Base-by-base conservation (phyloP, 129 eudicot genomes). In the Scalesia atractyloides region DNA sequence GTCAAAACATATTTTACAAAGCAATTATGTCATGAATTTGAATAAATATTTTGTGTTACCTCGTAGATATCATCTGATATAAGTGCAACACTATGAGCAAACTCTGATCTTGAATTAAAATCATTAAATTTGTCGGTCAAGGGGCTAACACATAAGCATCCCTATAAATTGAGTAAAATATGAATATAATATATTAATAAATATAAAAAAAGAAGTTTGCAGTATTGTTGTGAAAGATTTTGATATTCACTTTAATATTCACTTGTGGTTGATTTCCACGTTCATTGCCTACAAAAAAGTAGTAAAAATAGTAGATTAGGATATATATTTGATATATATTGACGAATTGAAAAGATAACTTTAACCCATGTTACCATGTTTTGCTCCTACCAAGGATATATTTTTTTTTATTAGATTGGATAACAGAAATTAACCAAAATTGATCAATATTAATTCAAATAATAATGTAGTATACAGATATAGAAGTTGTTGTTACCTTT, bases 81-180 rank as follows among this genome's bases (percentile, higher is more conserved):
- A 49, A 80, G 75, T 16, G 75, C 66, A 3, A 79, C 24, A 7
- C 78, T 68, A 20, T 79, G 78, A 64, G 82, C 78, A 46, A 79
- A 72, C 69, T 52, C 66, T 44, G 52, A 14, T 72, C 72, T 72
- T 65, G 74, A 73, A 66, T 79, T 79, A 39, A 47, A 54, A 59
- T 72, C 77, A 11, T 5, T 10, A 15, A 37, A 51, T 19, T 39
- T 56, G 49, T 79, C 82, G 0, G 82, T 72, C 2, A 72, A 22
- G 43, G 82, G 78, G 52, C 66, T 72, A 22, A 74, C 78, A 52
- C 60, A 24, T 30, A 73, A 3, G 63, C 50, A 73, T 65, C 82
- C 82, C 82, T 79, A 51, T 15, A 48, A 9, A 24, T 8, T 18
- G 11, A 4, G 22, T 6, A 53, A 3, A 12, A 7, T 41, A 8